Conservation (phyloP, 306 rosid species). For the Fagus sylvatica region DNA sequence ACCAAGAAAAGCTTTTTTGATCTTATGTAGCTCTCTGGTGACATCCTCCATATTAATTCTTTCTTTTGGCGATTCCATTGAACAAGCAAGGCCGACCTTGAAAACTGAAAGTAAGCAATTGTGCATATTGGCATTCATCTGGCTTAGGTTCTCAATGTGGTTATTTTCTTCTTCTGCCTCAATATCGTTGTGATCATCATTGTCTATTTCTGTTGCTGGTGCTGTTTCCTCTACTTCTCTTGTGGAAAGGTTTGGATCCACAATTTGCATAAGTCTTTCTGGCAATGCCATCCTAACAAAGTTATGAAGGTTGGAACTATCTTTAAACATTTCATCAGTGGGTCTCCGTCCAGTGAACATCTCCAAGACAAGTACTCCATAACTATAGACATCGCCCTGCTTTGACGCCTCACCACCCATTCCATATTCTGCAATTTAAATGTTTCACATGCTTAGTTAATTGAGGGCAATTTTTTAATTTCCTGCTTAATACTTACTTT, state of each 20-base stretch:
- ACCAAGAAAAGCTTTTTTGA: conserved; percentile 5
- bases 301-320: conserved; percentile 24
- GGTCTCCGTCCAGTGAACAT: conserved; percentile 31
- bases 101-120: conserved; percentile 23
- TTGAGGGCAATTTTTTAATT: too few species aligned
- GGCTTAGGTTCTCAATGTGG: not conserved
- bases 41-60: conserved; percentile 30
- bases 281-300: conserved; percentile 20
- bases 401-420: conserved; percentile 27
- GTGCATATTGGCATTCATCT: conserved; percentile 2
- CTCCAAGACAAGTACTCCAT: conserved; percentile 41
- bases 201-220: not conserved
- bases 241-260: conserved; percentile 5
- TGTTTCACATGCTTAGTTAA: not conserved
- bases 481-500: too few species aligned
- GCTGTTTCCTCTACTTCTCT: not conserved
- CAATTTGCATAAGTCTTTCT: conserved; percentile 17
- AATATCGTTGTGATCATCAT: not conserved
- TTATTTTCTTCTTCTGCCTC: not conserved
- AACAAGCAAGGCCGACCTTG: conserved; percentile 28
- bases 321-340: conserved; percentile 36
- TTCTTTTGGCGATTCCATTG: conserved; percentile 24
- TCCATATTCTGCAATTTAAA: conserved; percentile 30
- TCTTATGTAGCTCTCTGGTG: conserved; percentile 6
- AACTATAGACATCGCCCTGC: conserved; percentile 35